Base-by-base conservation (phyloP, 2,329 filamentous ascomycete genomes). In the Ceratocystis albifundus region DNA sequence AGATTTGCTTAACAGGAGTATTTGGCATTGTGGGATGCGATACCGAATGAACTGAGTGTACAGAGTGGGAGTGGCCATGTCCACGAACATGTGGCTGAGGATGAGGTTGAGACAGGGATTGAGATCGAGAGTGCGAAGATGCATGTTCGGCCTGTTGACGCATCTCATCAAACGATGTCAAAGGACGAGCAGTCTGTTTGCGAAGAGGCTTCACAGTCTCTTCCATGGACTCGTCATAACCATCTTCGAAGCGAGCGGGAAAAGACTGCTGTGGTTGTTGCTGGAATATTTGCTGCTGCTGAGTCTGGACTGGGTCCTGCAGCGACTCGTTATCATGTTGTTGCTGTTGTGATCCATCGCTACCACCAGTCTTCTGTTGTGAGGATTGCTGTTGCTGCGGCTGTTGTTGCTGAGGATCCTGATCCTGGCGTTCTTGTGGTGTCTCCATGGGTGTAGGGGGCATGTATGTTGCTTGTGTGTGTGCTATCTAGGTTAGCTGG, bases 371-470 rank as follows among this genome's bases (percentile, higher is more conserved):
- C 41, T 50, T 53, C 28, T 30, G 53, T 28, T 46, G 22, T 20
- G 30, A 46, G 79, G 20, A 36, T 64, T 67, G 50, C 59, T 64
- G 65, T 1, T 30, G 41, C n/a, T 63, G 50, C 59, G 61, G 65
- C 1, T 30, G 41, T 15, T 63, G 65, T 22, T 66, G 59, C 10
- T 59, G 59, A 17, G 48, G 48, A 32, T 64, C 65, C 30, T 59
- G 64, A 50, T 65, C 64, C n/a, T 53, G 48, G 22, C 63, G 66
- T n/a, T 67, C 66, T 44, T 67, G 66, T 55, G 87, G 86, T 22
- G 85, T 88, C 64, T 84, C 83, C 71, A 81, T 82, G 65, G 88
- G 87, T 32, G 87, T 89, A 59, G 86, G 82, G 67, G 87, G 87
- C 70, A 84, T 83, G 71, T 84, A 86, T 70, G 77, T 85, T 86